Evolutionary conservation across 2,329 filamentous ascomycete species (phyloP).

Genomic region (Emergomyces orientalis): DNA sequence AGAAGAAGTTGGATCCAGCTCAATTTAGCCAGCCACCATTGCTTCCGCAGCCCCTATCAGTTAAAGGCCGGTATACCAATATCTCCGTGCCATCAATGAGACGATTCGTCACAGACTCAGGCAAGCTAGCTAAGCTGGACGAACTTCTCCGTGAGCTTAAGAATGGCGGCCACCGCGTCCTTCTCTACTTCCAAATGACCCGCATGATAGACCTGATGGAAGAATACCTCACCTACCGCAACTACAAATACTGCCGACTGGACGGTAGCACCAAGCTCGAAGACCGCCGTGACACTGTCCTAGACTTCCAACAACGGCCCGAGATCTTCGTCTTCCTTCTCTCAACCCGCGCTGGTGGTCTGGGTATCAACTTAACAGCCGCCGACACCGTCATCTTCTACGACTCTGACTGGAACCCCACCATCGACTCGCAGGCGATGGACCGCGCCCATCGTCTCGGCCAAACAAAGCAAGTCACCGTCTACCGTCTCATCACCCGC

Average conservation of each 20-base stretch:
- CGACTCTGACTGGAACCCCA: constrained; percentile 98
- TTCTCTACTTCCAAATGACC: constrained; percentile 99
- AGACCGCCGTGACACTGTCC: constrained; percentile 89
- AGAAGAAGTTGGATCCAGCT: constrained; percentile 55
- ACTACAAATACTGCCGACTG: constrained; percentile 96
- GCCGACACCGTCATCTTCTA: constrained; percentile 99
- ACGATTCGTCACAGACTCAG: constrained; percentile 93
- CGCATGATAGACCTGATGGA: constrained; percentile 99
- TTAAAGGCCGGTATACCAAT: constrained; percentile 77
- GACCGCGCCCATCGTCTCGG: constrained; percentile 96
- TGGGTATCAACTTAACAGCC: constrained; percentile 93
- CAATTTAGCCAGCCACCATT: constrained; percentile 54
- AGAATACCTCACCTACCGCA: constrained; percentile 95
- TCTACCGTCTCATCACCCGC: constrained; percentile 93
- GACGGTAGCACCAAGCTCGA: constrained; percentile 97
- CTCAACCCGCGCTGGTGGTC: constrained; percentile 89
- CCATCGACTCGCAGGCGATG: constrained; percentile 98
- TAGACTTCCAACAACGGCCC: constrained; percentile 87
- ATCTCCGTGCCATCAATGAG: constrained; percentile 93
- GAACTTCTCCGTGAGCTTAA: constrained; percentile 81
- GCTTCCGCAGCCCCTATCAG: constrained; percentile 68
- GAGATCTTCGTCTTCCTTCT: constrained; percentile 97
- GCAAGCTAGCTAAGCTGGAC: constrained; percentile 88
- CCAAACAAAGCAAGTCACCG: constrained; percentile 89
- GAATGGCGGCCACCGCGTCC: constrained; percentile 80